Evolutionary conservation across 345 rosid genomes (phyloP).

Genomic region (Dovyalis caffra): DNA sequence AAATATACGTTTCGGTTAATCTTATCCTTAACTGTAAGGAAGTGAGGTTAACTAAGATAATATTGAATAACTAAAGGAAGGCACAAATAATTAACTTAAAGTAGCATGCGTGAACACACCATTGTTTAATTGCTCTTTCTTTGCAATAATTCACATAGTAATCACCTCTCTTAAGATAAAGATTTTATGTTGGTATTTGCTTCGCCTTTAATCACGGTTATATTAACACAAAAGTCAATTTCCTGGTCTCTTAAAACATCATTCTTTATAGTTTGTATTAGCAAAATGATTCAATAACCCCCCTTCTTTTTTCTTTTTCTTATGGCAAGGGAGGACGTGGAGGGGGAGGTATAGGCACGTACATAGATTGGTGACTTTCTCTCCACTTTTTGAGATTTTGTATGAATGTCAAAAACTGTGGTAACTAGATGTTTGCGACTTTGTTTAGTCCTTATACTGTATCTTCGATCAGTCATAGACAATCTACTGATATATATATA

Average conservation of each 20-base stretch:
- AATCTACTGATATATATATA: no score
- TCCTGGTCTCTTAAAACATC: conserved; percentile 4
- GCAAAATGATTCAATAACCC: neutral
- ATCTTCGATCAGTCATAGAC: no score
- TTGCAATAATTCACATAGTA: neutral
- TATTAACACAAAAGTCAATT: conserved; percentile 10
- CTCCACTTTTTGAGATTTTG: no score
- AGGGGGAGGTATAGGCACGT: no score
- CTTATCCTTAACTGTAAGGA: neutral
- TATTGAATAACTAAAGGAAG: neutral
- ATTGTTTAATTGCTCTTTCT: neutral
- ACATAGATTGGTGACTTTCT: no score
- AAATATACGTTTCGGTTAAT: neutral
- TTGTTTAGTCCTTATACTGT: no score
- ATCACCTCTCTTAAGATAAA: neutral
- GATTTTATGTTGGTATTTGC: neutral
- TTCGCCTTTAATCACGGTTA: conserved; percentile 11
- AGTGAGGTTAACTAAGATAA: neutral
- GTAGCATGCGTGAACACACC: neutral
- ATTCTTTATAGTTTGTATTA: neutral
- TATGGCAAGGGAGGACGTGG: no score
- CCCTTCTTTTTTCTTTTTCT: neutral
- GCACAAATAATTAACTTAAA: neutral
- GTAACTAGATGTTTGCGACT: no score
- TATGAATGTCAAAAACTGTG: no score